Evolutionary conservation across 805 yeast genomes (phyloP).

Genomic region (Kluyveromyces wickerhamii): DNA sequence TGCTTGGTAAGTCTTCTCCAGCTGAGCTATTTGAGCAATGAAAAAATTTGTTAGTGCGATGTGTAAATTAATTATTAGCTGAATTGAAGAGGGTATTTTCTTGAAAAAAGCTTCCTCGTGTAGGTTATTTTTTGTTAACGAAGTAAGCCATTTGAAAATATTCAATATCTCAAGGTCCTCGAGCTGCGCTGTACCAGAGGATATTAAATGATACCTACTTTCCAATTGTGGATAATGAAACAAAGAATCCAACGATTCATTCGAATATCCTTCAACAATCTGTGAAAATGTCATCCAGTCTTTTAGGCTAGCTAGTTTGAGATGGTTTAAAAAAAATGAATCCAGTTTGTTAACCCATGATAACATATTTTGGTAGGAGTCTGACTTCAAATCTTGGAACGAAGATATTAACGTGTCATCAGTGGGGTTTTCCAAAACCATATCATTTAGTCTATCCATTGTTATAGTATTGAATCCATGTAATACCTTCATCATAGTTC

Average conservation of each 20-base stretch:
- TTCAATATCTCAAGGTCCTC: slow-evolving; percentile 57
- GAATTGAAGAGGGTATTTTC: slow-evolving; percentile 62
- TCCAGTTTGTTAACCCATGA: slow-evolving; percentile 59
- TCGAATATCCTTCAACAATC: slow-evolving; percentile 60
- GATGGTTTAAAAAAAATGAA: slow-evolving; percentile 47
- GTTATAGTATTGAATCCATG: slow-evolving; percentile 15
- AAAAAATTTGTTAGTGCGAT: slow-evolving; percentile 57
- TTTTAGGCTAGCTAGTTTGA: slow-evolving; percentile 38
- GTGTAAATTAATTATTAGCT: slow-evolving; percentile 59
- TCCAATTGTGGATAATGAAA: slow-evolving; percentile 31
- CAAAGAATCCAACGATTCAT: slow-evolving; percentile 47
- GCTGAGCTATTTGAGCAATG: slow-evolving; percentile 55
- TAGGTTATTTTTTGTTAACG: slow-evolving; percentile 41
- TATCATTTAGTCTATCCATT: slow-evolving; percentile 11
- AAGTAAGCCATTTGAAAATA: slow-evolving; percentile 60
- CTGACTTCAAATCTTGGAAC: slow-evolving; percentile 13
- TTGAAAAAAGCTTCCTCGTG: slow-evolving; percentile 36
- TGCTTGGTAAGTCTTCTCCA: slow-evolving; percentile 45
- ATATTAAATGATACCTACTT: slow-evolving; percentile 13
- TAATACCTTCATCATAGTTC: slow-evolving; percentile 16
- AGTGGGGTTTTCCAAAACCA: slow-evolving; percentile 9
- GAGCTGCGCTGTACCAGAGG: slow-evolving; percentile 28
- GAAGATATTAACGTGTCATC: slow-evolving; percentile 27
- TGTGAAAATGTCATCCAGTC: slow-evolving; percentile 81
- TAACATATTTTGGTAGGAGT: slow-evolving; percentile 39